A percentile compares a stretch with the other conserved stretches of the same genome.
Conservation (phyloP, 768 basidiomycete genomes). For the Coprinopsis marcescibilis region DNA sequence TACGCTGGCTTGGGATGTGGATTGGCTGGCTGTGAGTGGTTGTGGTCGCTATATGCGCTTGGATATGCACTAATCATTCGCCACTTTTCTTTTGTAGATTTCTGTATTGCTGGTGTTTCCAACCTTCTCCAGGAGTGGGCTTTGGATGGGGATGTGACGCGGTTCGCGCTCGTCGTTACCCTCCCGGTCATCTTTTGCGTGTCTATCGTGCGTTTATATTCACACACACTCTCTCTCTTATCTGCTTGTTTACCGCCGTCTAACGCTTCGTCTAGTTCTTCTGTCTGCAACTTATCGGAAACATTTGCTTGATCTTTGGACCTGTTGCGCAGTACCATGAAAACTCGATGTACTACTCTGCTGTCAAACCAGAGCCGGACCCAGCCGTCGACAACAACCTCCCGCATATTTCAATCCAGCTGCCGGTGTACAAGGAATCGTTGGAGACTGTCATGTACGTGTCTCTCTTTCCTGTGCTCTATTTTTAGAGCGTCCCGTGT, state of each 20-base stretch:
- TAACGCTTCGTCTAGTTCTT: constrained; percentile 52
- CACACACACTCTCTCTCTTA: background rate
- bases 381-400: constrained; percentile 62
- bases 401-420: constrained; percentile 74
- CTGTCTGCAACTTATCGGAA: constrained; percentile 63
- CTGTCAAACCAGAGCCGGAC: constrained; percentile 58
- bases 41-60: no score
- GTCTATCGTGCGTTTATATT: constrained; percentile 52
- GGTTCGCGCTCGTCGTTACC: constrained; percentile 63
- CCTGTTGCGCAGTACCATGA: constrained; percentile 81
- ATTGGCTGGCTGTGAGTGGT: constrained; percentile 53
- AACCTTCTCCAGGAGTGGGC: constrained; percentile 63
- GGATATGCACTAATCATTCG: no score
- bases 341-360: constrained; percentile 80
- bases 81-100: no score
- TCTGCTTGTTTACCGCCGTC: constrained; percentile 4
- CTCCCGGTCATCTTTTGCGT: constrained; percentile 73
- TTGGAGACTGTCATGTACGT: constrained; percentile 67
- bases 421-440: constrained; percentile 87
- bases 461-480: background rate
- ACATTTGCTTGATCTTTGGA: constrained; percentile 64
- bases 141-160: constrained; percentile 53
- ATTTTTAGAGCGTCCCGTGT: background rate
- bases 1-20: constrained; percentile 67
- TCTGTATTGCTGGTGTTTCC: constrained; percentile 52